These are phyloP conservation scores for Leccinum incarnatum DNA, from an alignment of 768 basidiomycete genomes.

Conservation along the genomic window DNA sequence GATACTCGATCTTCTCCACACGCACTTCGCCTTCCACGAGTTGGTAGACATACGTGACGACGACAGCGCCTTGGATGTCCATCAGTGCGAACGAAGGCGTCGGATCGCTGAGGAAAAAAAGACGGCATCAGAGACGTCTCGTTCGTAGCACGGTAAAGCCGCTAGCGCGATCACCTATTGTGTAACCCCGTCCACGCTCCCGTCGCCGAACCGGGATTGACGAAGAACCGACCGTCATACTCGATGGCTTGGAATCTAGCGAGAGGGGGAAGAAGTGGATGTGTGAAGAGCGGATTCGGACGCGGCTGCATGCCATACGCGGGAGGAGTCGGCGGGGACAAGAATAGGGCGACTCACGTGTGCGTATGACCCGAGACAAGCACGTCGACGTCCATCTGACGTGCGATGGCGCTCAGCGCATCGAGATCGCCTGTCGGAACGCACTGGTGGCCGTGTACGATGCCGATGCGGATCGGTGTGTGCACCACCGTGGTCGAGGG, in stretches of 20 bases:
- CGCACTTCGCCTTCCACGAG: slow-evolving; percentile 90
- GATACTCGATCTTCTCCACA: slow-evolving; percentile 88
- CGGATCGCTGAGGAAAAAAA: slow-evolving; percentile 54
- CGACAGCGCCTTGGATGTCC: slow-evolving; percentile 96
- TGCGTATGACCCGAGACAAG: slow-evolving; percentile 93
- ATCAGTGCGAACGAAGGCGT: slow-evolving; percentile 95
- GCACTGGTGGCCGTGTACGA: slow-evolving; percentile 92
- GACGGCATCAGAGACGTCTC: neutral
- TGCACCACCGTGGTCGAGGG: slow-evolving; percentile 79
- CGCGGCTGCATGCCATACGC: neutral
- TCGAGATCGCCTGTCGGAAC: slow-evolving; percentile 92
- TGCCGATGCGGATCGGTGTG: slow-evolving; percentile 83
- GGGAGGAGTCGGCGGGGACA: neutral
- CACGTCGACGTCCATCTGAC: slow-evolving; percentile 98
- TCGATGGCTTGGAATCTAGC: slow-evolving; percentile 91
- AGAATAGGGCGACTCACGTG: slow-evolving; percentile 53
- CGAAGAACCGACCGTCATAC: slow-evolving; percentile 87
- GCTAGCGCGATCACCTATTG: slow-evolving; percentile 5
- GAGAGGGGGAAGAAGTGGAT: neutral
- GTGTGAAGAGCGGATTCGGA: neutral
- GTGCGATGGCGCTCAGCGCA: slow-evolving; percentile 80
- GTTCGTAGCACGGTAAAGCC: neutral
- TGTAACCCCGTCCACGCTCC: slow-evolving; percentile 82
- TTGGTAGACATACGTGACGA: slow-evolving; percentile 97
- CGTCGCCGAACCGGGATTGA: slow-evolving; percentile 93